Conservation (phyloP, 2,329 filamentous ascomycete genomes). For the Clonostachys chloroleuca region DNA sequence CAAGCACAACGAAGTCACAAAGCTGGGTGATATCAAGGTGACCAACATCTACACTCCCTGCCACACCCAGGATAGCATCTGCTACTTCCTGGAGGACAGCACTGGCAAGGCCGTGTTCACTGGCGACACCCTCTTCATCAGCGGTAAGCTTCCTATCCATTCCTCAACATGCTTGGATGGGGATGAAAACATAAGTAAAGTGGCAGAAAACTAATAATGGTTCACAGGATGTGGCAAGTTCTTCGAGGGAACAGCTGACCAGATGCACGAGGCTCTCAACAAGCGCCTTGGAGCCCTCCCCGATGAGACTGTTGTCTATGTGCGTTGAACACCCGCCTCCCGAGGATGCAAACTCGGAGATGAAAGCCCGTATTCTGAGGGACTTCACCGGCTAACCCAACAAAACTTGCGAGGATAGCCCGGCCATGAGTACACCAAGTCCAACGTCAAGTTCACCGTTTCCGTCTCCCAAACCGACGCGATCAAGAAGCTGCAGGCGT, state of each 20-base stretch:
- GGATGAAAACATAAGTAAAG: too few relatives aligned
- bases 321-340: slow-evolving; percentile 34
- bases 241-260: slow-evolving; percentile 83
- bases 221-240: slow-evolving; percentile 80
- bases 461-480: slow-evolving; percentile 71
- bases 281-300: slow-evolving; percentile 75
- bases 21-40: slow-evolving; percentile 77
- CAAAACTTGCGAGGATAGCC: slow-evolving; percentile 45
- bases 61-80: slow-evolving; percentile 98
- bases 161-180: too few relatives aligned
- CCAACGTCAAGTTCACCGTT: slow-evolving; percentile 84
- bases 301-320: slow-evolving; percentile 88
- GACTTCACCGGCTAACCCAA: background rate
- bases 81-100: slow-evolving; percentile 84
- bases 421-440: slow-evolving; percentile 97
- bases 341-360: background rate
- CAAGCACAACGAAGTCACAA: slow-evolving; percentile 70
- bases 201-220: background rate
- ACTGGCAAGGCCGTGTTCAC: slow-evolving; percentile 80
- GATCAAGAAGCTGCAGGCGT: slow-evolving; percentile 72
- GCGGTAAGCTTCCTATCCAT: slow-evolving; percentile 45
- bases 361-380: background rate
- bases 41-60: slow-evolving; percentile 93
- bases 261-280: slow-evolving; percentile 95
- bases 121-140: slow-evolving; percentile 93